Conservation (phyloP, 164 flowering plant species). For the Liquidambar formosana region DNA sequence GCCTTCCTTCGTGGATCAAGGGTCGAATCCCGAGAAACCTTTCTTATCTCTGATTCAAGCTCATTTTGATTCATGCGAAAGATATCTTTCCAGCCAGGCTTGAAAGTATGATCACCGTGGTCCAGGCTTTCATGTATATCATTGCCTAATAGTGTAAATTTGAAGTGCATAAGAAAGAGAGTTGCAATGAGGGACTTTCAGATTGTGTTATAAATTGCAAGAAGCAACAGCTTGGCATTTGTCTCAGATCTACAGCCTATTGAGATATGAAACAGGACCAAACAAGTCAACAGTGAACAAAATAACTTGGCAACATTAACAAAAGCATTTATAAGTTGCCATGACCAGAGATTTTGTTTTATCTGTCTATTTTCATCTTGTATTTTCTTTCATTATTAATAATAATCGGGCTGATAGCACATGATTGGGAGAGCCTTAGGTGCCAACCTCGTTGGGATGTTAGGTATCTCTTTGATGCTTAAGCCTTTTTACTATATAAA, state of each 20-base stretch:
- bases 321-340: too few species aligned
- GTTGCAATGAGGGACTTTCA: background rate
- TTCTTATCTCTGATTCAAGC: slow-evolving; percentile 89
- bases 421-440: too few species aligned
- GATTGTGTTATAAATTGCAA: background rate
- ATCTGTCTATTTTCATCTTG: too few species aligned
- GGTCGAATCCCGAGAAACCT: slow-evolving; percentile 74
- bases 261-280: background rate
- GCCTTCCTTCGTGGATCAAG: slow-evolving; percentile 93
- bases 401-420: too few species aligned
- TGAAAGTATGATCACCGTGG: slow-evolving; percentile 64
- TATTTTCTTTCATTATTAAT: too few species aligned
- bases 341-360: too few species aligned
- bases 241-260: slow-evolving; percentile 1
- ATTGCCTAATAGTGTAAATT: slow-evolving; percentile 32
- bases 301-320: background rate
- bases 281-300: background rate
- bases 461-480: too few species aligned
- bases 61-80: slow-evolving; percentile 94
- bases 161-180: slow-evolving; percentile 5
- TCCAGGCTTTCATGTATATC: slow-evolving; percentile 58
- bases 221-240: background rate
- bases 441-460: too few species aligned
- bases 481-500: too few species aligned
- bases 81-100: slow-evolving; percentile 98